Evolutionary conservation across 139 green algal species (phyloP).

Genomic region (Chlorella vulgaris): DNA sequence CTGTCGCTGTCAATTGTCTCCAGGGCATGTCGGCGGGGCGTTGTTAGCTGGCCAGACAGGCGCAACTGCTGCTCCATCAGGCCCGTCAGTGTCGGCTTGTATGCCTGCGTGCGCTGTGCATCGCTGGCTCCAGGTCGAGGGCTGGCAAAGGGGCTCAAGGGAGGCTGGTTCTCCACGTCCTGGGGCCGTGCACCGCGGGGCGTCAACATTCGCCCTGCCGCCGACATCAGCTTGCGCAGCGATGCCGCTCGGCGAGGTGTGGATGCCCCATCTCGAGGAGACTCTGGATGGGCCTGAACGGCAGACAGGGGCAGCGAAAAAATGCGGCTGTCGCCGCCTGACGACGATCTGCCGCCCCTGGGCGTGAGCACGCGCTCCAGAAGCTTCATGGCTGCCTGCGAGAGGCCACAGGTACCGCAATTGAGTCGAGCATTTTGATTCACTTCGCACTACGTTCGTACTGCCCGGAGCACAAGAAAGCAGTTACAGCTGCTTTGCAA

Average conservation of each 20-base stretch:
- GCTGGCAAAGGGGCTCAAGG: neutral
- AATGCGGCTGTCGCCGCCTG: neutral
- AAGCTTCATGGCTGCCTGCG: neutral
- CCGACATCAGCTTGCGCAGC: conserved; percentile 2
- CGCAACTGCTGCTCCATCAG: conserved; percentile 9
- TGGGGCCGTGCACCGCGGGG: neutral
- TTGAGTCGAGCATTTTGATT: too few species aligned
- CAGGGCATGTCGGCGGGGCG: neutral
- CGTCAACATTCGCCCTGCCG: conserved; percentile 1
- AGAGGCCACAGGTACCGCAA: neutral
- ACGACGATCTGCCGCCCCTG: neutral
- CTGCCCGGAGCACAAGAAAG: too few species aligned
- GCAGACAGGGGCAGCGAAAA: neutral
- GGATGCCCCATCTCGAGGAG: neutral
- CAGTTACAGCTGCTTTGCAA: too few species aligned
- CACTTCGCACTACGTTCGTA: too few species aligned
- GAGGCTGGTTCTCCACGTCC: too few species aligned
- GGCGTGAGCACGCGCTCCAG: conserved; percentile 12
- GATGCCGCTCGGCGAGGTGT: neutral
- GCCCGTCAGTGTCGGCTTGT: neutral
- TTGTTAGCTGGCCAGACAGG: neutral
- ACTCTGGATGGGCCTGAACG: neutral
- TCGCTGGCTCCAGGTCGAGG: neutral
- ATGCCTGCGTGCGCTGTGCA: conserved; percentile 3
- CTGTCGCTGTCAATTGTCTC: neutral